These are phyloP conservation scores for Picochlorum sp. DNA, from an alignment of 139 green algal genomes.

Conservation along the genomic window DNA sequence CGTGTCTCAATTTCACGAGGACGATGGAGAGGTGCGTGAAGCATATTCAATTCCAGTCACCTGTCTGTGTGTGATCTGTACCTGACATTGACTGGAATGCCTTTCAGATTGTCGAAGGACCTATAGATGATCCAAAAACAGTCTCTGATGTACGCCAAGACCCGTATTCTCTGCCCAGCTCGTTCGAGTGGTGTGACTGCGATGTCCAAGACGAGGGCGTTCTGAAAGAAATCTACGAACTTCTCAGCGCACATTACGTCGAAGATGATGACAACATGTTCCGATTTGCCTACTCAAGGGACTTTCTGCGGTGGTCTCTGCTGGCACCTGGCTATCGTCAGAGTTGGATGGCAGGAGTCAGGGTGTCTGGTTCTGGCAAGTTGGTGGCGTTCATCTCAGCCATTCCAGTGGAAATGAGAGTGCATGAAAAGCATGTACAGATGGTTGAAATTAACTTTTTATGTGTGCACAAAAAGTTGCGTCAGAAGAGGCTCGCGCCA, in stretches of 20 bases:
- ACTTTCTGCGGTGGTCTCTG: slow-evolving; percentile 88
- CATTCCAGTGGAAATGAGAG: slow-evolving; percentile 53
- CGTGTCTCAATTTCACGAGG: slow-evolving; percentile 77
- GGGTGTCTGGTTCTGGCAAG: slow-evolving; percentile 26
- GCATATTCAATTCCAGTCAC: background rate
- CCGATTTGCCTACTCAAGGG: slow-evolving; percentile 75
- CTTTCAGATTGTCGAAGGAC: slow-evolving; percentile 45
- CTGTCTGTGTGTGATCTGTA: background rate
- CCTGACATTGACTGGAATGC: background rate
- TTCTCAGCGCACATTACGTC: slow-evolving; percentile 93
- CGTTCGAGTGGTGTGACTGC: slow-evolving; percentile 84
- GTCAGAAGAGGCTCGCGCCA: slow-evolving; percentile 87
- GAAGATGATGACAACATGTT: slow-evolving; percentile 99
- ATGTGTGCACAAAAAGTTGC: slow-evolving; percentile 98
- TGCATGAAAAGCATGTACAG: slow-evolving; percentile 20
- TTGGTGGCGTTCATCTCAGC: slow-evolving; percentile 93
- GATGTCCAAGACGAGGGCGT: slow-evolving; percentile 60
- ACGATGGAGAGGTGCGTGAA: slow-evolving; percentile 7
- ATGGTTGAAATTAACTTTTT: slow-evolving; percentile 99
- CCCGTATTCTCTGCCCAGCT: slow-evolving; percentile 67
- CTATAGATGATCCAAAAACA: slow-evolving; percentile 77
- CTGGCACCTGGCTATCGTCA: slow-evolving; percentile 66
- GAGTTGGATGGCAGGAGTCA: slow-evolving; percentile 80
- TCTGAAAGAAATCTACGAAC: slow-evolving; percentile 68
- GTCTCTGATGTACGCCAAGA: slow-evolving; percentile 69